Evolutionary conservation across 345 rosid genomes (phyloP).

Genomic region (Melaleuca quinquenervia): DNA sequence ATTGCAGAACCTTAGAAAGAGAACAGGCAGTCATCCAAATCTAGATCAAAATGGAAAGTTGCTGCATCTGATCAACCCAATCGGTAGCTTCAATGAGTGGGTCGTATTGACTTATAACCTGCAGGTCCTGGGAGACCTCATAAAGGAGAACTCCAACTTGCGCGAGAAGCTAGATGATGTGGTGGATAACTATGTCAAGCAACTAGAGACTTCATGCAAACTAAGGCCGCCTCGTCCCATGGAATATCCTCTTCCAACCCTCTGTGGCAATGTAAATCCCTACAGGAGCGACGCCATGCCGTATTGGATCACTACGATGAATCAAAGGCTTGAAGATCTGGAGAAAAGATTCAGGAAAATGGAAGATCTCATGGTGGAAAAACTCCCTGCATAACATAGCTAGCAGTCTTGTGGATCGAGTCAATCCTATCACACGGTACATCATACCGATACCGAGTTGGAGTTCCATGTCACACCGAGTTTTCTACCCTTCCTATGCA

Average conservation of each 20-base stretch:
- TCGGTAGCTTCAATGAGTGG: background rate
- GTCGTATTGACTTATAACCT: background rate
- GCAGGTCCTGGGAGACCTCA: background rate
- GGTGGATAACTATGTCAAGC: background rate
- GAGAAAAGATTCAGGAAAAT: background rate
- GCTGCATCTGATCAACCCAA: background rate
- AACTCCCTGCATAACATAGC: background rate
- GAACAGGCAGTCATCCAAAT: background rate
- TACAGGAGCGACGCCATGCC: background rate
- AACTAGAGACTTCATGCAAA: background rate
- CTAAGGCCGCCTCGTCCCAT: background rate
- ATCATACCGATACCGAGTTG: background rate
- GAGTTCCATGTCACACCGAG: background rate
- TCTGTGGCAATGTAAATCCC: background rate
- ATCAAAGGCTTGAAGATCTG: background rate
- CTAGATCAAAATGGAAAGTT: background rate
- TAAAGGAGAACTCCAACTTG: background rate
- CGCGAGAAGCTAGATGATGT: background rate
- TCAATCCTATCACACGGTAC: background rate
- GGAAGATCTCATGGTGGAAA: background rate
- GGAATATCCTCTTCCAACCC: background rate
- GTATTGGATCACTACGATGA: background rate
- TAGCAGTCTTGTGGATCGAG: background rate
- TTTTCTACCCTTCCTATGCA: background rate
- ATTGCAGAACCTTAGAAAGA: background rate